Base-by-base conservation (phyloP, 768 basidiomycete genomes). In the Phlebiopsis gigantea region DNA sequence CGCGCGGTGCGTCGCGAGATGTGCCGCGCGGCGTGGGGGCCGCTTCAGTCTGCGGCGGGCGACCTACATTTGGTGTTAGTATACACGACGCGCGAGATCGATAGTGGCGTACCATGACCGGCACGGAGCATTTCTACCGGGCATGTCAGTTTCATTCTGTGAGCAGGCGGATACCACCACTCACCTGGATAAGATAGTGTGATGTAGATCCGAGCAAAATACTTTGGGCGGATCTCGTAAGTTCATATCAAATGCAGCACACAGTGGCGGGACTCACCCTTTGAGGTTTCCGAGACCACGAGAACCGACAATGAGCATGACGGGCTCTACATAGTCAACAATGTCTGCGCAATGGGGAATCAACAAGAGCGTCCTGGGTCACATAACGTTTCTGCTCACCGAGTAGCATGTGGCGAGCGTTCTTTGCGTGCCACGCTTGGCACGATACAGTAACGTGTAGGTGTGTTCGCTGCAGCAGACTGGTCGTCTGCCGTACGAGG, bases 401-500 rank as follows among this genome's bases (percentile, higher is more conserved):
- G 19, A 96, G 74, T 22, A 96, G 73, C 86, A 95, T 94, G 66
- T 94, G 92, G 22, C 92, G 74, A 1, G 88, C 79, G 66, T 95
- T 95, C 76, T 96, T 97, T n/a, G 95, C 93, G 62, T 98, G 95
- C 83, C 95, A 90, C 26, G 95, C 94, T 72, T 98, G 94, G 69
- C 96, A 98, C 3, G 84, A 78, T 39, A 98, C 83, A 0, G 83
- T 85, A 26, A 97, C 90, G 59, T 98, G 85, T 55, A 98, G 75
- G 57, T 79, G 82, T 0, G 97, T 99, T 22, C 97, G 87, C 70
- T 97, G 93, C 34, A 99, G 78, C 15, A 98, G 79, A 12, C 87
- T 81, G 0, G 90, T 95, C 3, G 87, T 92, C 72, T 97, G 95
- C 28, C 94, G 87, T 51, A 87, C 81, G 31, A 98, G 86, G 56